Percentiles rank a stretch among this genome's conserved stretches.
phyloP scores from a whole-genome alignment of 139 green algal species.

The Desmodesmus armatus region DNA sequence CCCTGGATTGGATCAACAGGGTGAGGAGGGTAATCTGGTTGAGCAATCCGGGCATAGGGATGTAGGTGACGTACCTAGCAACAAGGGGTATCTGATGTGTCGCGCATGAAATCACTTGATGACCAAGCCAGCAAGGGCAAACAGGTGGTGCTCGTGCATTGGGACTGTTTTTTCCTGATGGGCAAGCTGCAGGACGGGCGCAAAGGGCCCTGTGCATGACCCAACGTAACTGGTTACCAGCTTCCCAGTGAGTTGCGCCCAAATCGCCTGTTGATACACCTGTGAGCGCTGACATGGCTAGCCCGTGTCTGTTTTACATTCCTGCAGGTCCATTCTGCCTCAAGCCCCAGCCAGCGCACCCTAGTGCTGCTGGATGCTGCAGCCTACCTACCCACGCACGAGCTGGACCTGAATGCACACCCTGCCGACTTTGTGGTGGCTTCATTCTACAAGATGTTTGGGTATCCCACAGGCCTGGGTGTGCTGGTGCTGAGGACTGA shows the following conservation, averaged over 20 bases:
- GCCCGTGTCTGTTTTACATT: not conserved
- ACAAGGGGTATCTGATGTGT: too few relatives aligned
- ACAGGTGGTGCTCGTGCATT: too few relatives aligned
- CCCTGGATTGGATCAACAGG: slow-evolving; percentile 64
- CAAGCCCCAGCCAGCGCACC: slow-evolving; percentile 29
- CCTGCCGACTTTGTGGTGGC: slow-evolving; percentile 67
- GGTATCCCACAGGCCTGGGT: slow-evolving; percentile 76
- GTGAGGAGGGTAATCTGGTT: too few relatives aligned
- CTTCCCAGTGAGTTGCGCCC: not conserved
- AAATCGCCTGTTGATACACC: not conserved
- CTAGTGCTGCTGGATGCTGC: slow-evolving; percentile 72
- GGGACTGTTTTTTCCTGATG: too few relatives aligned
- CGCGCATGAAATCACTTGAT: too few relatives aligned
- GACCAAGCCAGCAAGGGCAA: too few relatives aligned
- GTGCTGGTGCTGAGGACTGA: slow-evolving; percentile 70
- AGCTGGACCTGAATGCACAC: slow-evolving; percentile 59
- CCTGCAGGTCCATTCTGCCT: slow-evolving; percentile 7
- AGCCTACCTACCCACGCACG: slow-evolving; percentile 61
- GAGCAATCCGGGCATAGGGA: too few relatives aligned
- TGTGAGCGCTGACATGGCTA: not conserved
- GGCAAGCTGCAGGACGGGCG: too few relatives aligned
- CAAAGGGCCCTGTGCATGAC: too few relatives aligned
- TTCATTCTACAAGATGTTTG: slow-evolving; percentile 80
- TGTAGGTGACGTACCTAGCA: too few relatives aligned
- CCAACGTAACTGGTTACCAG: not conserved